Evolutionary conservation across 257 asterid species (phyloP).

Genomic region (Nicotiana tabacum): DNA sequence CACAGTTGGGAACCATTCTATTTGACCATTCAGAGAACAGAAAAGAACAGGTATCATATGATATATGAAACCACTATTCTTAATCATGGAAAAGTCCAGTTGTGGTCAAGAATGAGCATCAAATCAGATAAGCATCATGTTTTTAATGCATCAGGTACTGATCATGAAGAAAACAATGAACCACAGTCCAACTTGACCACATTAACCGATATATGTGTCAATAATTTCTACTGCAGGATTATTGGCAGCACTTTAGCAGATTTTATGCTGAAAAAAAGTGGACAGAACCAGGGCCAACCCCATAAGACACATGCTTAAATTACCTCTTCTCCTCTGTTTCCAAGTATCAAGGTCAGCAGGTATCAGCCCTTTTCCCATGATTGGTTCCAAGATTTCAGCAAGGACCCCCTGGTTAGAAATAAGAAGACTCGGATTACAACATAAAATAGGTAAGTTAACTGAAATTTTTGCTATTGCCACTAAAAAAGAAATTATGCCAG

Average conservation of each 20-base stretch:
- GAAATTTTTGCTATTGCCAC: neutral
- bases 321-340: conserved; percentile 97
- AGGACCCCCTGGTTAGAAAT: conserved; percentile 71
- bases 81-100: neutral
- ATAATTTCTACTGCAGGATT: neutral
- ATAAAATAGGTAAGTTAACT: neutral
- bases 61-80: neutral
- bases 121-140: neutral
- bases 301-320: neutral
- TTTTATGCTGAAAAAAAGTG: neutral
- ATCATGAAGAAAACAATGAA: neutral
- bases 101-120: neutral
- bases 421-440: conserved; percentile 9
- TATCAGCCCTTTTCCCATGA: conserved; percentile 97
- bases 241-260: neutral
- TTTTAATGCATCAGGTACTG: neutral
- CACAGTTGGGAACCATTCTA: neutral
- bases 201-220: neutral
- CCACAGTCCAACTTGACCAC: neutral
- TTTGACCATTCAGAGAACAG: neutral
- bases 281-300: neutral
- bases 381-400: conserved; percentile 97
- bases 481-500: neutral
- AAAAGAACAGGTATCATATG: neutral
- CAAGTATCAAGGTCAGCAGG: conserved; percentile 98